A percentile compares a stretch with the other conserved stretches of the same genome.
phyloP scores from a whole-genome alignment of 129 eudicot genomes.

The Flaveria bidentis region DNA sequence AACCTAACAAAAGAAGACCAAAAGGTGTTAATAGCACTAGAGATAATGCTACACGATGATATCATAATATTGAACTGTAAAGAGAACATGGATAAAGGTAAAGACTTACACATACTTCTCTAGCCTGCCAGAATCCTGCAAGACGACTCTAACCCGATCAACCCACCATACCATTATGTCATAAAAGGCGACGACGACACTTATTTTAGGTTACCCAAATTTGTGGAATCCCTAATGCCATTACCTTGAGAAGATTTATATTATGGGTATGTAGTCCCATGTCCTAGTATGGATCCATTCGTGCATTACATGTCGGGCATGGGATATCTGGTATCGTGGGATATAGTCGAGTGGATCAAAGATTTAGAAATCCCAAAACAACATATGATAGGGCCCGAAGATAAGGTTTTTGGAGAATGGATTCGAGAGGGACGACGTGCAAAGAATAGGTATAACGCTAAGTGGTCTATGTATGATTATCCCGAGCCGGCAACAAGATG shows the following conservation, averaged over 20 bases:
- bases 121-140: constrained; percentile 66
- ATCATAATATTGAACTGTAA: constrained; percentile 74
- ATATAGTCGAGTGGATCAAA: constrained; percentile 75
- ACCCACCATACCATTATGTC: constrained; percentile 87
- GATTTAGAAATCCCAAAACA: constrained; percentile 60
- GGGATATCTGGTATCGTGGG: constrained; percentile 89
- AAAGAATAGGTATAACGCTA: constrained; percentile 72
- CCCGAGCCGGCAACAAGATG: constrained; percentile 78
- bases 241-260: constrained; percentile 73
- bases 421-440: constrained; percentile 60
- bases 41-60: constrained; percentile 74
- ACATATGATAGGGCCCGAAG: constrained; percentile 71
- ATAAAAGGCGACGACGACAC: constrained; percentile 77
- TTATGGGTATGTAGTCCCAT: constrained; percentile 85
- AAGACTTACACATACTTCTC: constrained; percentile 81
- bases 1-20: constrained; percentile 92
- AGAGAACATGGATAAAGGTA: constrained; percentile 92
- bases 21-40: constrained; percentile 65
- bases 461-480: constrained; percentile 87
- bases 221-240: constrained; percentile 66
- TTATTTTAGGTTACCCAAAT: constrained; percentile 54
- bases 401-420: constrained; percentile 74
- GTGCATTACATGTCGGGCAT: constrained; percentile 91
- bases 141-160: constrained; percentile 20
- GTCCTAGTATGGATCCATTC: constrained; percentile 88